Conservation (phyloP, 2,329 filamentous ascomycete genomes). For the Atkinsonella hypoxylon region DNA sequence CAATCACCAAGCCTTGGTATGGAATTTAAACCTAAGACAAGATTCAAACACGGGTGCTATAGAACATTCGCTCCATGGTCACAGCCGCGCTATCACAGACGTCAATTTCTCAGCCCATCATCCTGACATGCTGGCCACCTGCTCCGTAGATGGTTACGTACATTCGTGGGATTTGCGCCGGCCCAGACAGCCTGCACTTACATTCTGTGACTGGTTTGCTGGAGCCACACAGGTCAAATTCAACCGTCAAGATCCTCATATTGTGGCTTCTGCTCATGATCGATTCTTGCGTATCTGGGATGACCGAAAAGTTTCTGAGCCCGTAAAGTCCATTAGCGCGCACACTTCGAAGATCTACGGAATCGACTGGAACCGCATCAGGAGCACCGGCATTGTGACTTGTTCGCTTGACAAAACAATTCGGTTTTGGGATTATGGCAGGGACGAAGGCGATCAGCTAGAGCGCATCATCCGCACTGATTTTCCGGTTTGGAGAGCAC, state of each 20-base stretch:
- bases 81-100: conserved; percentile 79
- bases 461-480: conserved; percentile 70
- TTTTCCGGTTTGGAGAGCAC: conserved; percentile 82
- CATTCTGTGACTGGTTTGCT: conserved; percentile 86
- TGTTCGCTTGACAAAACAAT: conserved; percentile 88
- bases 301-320: conserved; percentile 63
- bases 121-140: conserved; percentile 79
- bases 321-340: conserved; percentile 73
- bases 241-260: conserved; percentile 75
- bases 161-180: conserved; percentile 82
- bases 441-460: conserved; percentile 49
- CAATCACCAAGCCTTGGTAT: conserved; percentile 87
- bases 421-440: conserved; percentile 78
- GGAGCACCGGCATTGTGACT: conserved; percentile 61
- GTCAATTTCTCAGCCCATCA: conserved; percentile 94
- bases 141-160: conserved; percentile 84
- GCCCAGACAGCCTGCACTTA: conserved; percentile 60
- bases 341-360: conserved; percentile 93
- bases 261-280: conserved; percentile 85
- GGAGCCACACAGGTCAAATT: conserved; percentile 94
- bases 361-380: conserved; percentile 81
- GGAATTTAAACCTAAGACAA: conserved; percentile 74
- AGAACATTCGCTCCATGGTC: conserved; percentile 77
- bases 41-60: conserved; percentile 61
- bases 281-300: conserved; percentile 85